Evolutionary conservation across 2,329 filamentous ascomycete genomes (phyloP).

Genomic region (Fusarium graminum): DNA sequence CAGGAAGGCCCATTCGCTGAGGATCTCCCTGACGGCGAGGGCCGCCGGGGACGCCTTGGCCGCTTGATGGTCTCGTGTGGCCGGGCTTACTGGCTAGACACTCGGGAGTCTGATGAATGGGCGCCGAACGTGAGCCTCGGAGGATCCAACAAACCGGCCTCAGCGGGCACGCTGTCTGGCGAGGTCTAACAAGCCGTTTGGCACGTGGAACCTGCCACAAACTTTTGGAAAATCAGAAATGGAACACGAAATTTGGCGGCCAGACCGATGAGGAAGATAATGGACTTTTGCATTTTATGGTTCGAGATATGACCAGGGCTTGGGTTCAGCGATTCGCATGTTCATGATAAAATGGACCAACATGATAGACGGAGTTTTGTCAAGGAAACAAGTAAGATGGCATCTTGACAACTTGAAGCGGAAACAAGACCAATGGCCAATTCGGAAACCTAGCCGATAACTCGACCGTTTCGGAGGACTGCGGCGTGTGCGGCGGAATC

Average conservation of each 20-base stretch:
- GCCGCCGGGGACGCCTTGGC: slow-evolving; percentile 84
- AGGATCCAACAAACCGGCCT: slow-evolving; percentile 69
- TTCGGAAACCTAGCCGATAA: slow-evolving; percentile 35
- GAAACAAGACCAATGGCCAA: slow-evolving; percentile 30
- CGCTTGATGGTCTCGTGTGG: slow-evolving; percentile 81
- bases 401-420: slow-evolving; percentile 10
- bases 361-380: slow-evolving; percentile 39
- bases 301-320: slow-evolving; percentile 16
- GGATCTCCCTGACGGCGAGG: slow-evolving; percentile 79
- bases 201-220: slow-evolving; percentile 21
- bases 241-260: slow-evolving; percentile 21
- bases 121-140: slow-evolving; percentile 69
- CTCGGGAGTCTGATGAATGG: slow-evolving; percentile 76
- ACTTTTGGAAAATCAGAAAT: slow-evolving; percentile 10
- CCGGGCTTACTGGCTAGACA: slow-evolving; percentile 84
- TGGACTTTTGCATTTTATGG: slow-evolving; percentile 19
- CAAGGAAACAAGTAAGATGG: slow-evolving; percentile 7
- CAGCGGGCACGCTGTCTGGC: slow-evolving; percentile 54
- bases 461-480: slow-evolving; percentile 40
- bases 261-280: slow-evolving; percentile 16
- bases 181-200: slow-evolving; percentile 48
- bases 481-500: slow-evolving; percentile 48
- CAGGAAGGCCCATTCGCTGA: slow-evolving; percentile 76
- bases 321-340: slow-evolving; percentile 26
- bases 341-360: slow-evolving; percentile 23